Conservation (phyloP, 495 filamentous ascomycete genomes). For the Penicillium egyptiacum region DNA sequence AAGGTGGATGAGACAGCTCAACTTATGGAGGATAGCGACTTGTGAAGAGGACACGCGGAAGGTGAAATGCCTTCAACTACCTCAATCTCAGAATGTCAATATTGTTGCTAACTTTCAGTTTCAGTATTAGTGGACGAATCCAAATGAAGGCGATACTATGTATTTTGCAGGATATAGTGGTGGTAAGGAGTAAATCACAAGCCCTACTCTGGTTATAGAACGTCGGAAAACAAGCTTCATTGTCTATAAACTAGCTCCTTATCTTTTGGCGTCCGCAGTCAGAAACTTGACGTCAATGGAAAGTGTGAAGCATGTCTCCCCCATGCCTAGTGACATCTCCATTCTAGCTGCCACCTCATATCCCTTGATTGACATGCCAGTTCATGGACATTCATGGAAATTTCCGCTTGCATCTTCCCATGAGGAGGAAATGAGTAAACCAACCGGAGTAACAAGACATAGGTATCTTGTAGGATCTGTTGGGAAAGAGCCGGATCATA, state of each 20-base stretch:
- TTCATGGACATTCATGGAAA: not conserved
- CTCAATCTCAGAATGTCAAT: too few species aligned
- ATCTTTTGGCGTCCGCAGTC: not conserved
- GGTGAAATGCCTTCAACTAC: too few species aligned
- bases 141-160: too few species aligned
- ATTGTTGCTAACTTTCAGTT: too few species aligned
- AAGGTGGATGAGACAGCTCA: not conserved
- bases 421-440: not conserved
- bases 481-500: too few species aligned
- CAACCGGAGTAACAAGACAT: not conserved
- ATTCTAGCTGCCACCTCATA: constrained; percentile 4
- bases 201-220: not conserved
- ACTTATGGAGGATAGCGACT: too few species aligned
- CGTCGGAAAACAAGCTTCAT: not conserved
- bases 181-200: not conserved
- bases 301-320: constrained; percentile 6
- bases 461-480: not conserved
- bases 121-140: too few species aligned
- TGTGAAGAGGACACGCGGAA: too few species aligned
- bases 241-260: not conserved
- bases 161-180: too few species aligned
- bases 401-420: not conserved
- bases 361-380: constrained; percentile 11
- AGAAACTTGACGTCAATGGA: constrained; percentile 20
- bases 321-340: constrained; percentile 7